These are phyloP conservation scores for Vicia faba DNA, from an alignment of 306 rosid species.

Conservation along the genomic window DNA sequence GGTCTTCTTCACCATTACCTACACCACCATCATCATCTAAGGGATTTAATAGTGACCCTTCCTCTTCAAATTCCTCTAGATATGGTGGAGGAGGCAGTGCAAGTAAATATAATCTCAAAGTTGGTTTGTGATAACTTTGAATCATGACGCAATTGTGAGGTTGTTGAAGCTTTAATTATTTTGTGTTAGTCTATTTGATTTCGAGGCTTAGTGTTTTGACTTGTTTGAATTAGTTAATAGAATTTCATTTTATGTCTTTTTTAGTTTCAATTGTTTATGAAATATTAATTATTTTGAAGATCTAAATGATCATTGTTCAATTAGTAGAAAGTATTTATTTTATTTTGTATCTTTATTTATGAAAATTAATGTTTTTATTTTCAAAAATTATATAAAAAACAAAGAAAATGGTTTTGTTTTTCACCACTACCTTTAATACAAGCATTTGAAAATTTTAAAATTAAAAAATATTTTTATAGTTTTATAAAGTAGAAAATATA, in stretches of 20 bases:
- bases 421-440: too few species aligned
- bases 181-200: background rate
- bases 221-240: background rate
- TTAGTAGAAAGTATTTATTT: background rate
- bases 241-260: background rate
- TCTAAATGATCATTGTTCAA: background rate
- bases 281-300: background rate
- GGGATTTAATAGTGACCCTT: background rate
- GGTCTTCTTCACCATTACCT: slow-evolving; percentile 13
- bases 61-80: slow-evolving; percentile 9
- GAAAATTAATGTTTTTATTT: background rate
- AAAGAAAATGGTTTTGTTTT: background rate
- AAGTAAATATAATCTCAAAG: slow-evolving; percentile 27
- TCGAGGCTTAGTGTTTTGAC: background rate
- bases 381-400: background rate
- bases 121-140: background rate
- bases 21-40: background rate
- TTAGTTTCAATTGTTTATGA: background rate
- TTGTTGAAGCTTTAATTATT: background rate
- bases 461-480: too few species aligned
- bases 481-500: too few species aligned
- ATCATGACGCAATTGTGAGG: background rate
- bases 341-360: background rate
- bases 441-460: too few species aligned
- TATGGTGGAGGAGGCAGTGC: background rate